Evolutionary conservation across 495 filamentous ascomycete genomes (phyloP).

Genomic region (Hyaloscypha variabilis): DNA sequence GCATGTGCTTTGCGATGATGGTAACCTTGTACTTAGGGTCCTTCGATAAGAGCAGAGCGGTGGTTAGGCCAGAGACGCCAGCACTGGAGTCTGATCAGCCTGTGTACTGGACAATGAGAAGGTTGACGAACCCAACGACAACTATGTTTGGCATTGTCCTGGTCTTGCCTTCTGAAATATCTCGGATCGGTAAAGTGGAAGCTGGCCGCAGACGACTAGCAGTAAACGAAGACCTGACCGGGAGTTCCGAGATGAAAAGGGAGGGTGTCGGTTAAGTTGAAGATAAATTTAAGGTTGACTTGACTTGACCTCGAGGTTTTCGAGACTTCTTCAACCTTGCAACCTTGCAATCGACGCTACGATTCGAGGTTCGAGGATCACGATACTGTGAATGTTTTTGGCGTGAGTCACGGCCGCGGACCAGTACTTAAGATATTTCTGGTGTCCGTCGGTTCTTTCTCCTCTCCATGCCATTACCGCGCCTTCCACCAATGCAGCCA

Average conservation of each 20-base stretch:
- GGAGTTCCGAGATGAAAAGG: no score
- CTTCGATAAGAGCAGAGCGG: conserved; percentile 78
- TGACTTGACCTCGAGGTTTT: no score
- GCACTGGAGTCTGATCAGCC: conserved; percentile 57
- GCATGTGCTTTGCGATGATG: conserved; percentile 94
- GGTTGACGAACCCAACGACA: conserved; percentile 58
- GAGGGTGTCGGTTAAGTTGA: not conserved
- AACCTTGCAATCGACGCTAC: no score
- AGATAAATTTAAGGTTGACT: no score
- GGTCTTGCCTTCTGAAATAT: not conserved
- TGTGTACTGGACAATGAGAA: not conserved
- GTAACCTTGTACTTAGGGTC: conserved; percentile 71
- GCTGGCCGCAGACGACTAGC: conserved; percentile 32
- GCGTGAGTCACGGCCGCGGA: no score
- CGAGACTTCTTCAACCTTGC: no score
- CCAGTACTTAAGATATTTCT: not conserved
- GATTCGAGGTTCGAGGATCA: no score
- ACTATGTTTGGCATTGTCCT: conserved; percentile 58
- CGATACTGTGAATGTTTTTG: no score
- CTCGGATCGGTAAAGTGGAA: not conserved
- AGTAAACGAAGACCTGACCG: no score
- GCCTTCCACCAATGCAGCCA: not conserved
- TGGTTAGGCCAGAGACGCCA: conserved; percentile 91
- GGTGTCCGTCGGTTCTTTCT: not conserved
- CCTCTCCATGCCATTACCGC: not conserved